Conservation (phyloP, 306 rosid genomes). For the Fragaria ananassa region DNA sequence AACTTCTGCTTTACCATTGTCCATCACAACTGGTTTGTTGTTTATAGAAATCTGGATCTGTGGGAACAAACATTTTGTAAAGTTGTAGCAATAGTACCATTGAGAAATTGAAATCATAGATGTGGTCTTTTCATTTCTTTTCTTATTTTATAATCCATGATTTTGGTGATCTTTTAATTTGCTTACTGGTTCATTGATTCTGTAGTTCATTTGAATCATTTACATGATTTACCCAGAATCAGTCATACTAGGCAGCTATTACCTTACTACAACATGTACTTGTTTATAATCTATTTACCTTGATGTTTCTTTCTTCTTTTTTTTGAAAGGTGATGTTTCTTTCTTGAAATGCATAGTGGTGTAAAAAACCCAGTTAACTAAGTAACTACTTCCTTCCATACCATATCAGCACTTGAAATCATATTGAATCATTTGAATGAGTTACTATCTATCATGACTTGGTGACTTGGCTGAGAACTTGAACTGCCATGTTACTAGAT, state of each 20-base stretch:
- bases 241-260: not conserved
- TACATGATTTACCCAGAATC: not conserved
- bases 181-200: not conserved
- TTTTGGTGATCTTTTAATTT: not conserved
- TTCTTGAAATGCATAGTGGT: not conserved
- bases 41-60: conserved; percentile 30
- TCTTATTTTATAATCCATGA: not conserved
- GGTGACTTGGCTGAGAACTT: not conserved
- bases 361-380: not conserved
- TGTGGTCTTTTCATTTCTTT: conserved; percentile 10
- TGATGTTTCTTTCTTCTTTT: not conserved
- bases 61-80: conserved; percentile 25
- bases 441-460: not conserved
- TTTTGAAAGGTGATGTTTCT: not conserved
- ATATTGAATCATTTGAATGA: not conserved
- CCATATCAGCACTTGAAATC: not conserved
- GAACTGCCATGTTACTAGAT: not conserved
- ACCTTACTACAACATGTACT: not conserved
- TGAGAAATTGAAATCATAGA: conserved; percentile 10
- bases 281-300: not conserved
- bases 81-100: conserved; percentile 28
- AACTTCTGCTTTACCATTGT: conserved; percentile 31
- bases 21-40: conserved; percentile 28
- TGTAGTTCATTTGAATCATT: not conserved
- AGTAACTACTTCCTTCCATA: not conserved